Conservation (phyloP, 2,329 filamentous ascomycete genomes). For the Aspergillus oerlinghausenensis region DNA sequence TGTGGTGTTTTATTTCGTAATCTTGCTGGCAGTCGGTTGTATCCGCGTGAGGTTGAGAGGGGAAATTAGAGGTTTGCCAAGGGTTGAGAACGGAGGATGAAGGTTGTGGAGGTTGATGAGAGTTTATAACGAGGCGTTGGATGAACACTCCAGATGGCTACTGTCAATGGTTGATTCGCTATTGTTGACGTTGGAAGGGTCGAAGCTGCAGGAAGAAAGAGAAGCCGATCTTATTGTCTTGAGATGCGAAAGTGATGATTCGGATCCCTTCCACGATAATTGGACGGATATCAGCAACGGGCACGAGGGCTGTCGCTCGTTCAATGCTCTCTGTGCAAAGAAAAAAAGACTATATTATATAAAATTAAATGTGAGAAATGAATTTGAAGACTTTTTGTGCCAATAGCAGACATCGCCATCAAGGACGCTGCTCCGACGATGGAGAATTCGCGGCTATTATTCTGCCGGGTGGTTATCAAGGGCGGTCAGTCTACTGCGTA, state of each 20-base stretch:
- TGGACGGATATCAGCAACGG: background rate
- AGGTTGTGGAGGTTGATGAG: background rate
- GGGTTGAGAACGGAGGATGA: background rate
- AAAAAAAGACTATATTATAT: background rate
- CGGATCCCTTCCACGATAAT: background rate
- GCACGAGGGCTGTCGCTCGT: background rate
- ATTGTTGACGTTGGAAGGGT: background rate
- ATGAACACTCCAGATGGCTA: background rate
- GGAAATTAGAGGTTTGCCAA: background rate
- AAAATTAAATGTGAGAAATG: background rate
- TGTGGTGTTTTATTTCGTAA: constrained; percentile 3
- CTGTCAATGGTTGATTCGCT: background rate
- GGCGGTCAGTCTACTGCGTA: constrained; percentile 20
- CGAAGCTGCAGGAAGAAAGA: background rate
- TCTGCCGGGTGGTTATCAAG: constrained; percentile 25
- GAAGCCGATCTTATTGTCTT: background rate
- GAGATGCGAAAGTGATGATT: background rate
- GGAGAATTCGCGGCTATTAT: constrained; percentile 9
- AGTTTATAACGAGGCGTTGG: background rate
- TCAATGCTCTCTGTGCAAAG: background rate
- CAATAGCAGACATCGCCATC: background rate
- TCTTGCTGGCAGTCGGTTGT: background rate
- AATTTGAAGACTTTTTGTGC: background rate
- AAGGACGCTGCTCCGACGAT: background rate
- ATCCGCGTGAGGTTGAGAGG: background rate